Evolutionary conservation across 306 rosid species (phyloP), one percentile per base, ranked within the genome.

Genomic region (Morella rubra): DNA sequence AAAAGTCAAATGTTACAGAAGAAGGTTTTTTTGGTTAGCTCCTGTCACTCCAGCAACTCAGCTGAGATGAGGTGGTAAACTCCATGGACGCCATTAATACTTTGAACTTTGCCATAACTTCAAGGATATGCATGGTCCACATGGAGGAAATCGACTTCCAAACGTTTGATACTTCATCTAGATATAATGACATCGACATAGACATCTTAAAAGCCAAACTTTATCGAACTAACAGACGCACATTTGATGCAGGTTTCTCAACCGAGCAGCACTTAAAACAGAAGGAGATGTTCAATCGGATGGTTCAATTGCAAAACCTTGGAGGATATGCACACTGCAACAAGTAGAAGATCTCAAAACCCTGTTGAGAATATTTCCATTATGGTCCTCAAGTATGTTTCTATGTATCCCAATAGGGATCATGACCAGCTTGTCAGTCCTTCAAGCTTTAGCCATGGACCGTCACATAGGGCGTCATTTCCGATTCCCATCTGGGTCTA

Each of bases 341-440:
- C 88, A 92, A 75, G 91, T 88, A 18, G 91, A 92, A 79, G 88
- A 88, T 56, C 75, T 92, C 9, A 92, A 88, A 71, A 70, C 74
- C 0, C 8, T 88, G 1, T 40, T 88, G 6, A 85, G 87, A 69
- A 84, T 90, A 16, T 8, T 87, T 6, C 89, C 93, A 54, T 42
- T 90, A 3, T 90, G 90, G 96, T 80, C 81, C 16, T 62, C 93
- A 8, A 60, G 83, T 1, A 80, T 88, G 13, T 84, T 92, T 73
- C 69, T 92, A 64, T 1, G 69, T 3, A 85, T 81, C 64, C 96
- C 93, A 71, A 78, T 87, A 12, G 88, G 66, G 60, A 54, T 88
- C 41, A 86, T 47, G 56, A 3, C 5, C 37, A 87, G 96, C 73
- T 72, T 87, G 51, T 49, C 84, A 20, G 66, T 92, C 69, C 88